Base-by-base conservation (phyloP, 805 yeast genomes). In the Geotrichum ghanense region DNA sequence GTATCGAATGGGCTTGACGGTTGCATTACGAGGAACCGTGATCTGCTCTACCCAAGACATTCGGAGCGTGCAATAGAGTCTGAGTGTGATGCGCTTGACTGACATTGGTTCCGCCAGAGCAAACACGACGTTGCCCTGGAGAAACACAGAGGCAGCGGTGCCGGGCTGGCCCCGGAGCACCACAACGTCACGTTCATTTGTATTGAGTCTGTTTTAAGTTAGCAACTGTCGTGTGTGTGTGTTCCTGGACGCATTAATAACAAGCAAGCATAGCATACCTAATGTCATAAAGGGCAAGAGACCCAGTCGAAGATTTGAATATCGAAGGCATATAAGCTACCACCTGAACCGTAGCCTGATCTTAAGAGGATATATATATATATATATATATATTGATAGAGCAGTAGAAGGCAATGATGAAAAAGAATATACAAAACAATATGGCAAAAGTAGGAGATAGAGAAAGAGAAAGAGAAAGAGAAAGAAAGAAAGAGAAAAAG, bases 51-150 rank as follows among this genome's bases (percentile, higher is more conserved):
- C 14, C 37, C 37, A 31, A 19, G 77, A 74, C 44, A 87, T 60
- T 44, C 81, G 72, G 46, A 88, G 59, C 1, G 80, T 79, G 2
- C 89, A 85, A 47, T 76, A 74, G 21, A 92, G 61, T 51, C 79
- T 74, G 46, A 92, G 63, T 3, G 76, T 62, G 50, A 92, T 63
- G 53, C 74, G 76, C 58, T 78, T 81, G 45, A 90, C 72, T 10
- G 78, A 64, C 48, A 86, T 65, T 2, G 95, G 85, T 53, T 90
- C 97, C 7, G 73, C 70, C 0, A 86, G 77, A 0, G 89, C 74
- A 21, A 92, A 64, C 1, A 82, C 88, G 20, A 92, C 79, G 9
- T 77, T 78, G 3, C 98, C 98, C 1, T 82, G 67, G 22, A 92
- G 62, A 3, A 83, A 66, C 2, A 78, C 84, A 1, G 95, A 79